A percentile compares a stretch with the other conserved stretches of the same genome.
Conservation (phyloP, 371 early-diverging fungal species). For the Mucor racemosus region DNA sequence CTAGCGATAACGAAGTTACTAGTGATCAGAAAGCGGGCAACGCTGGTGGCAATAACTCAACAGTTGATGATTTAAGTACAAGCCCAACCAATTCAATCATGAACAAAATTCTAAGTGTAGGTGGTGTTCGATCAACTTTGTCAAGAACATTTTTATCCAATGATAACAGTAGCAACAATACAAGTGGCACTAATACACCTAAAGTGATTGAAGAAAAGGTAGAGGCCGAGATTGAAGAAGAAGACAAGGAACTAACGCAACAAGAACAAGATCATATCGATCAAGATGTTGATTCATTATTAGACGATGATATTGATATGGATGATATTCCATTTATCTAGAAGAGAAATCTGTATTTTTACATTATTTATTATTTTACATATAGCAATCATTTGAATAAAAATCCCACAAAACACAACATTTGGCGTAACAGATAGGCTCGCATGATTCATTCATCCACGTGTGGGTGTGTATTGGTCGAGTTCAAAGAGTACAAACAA, state of each 20-base stretch:
- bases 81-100: constrained; percentile 25
- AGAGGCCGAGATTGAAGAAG: constrained; percentile 6
- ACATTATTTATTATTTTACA: not conserved
- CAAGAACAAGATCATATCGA: constrained; percentile 2
- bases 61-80: constrained; percentile 11
- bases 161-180: constrained; percentile 18
- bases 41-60: not conserved
- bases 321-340: constrained; percentile 61
- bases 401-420: not conserved
- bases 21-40: constrained; percentile 16
- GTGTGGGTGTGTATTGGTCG: not conserved
- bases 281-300: constrained; percentile 41
- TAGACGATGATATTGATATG: constrained; percentile 57
- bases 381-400: not conserved
- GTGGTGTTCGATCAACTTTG: constrained; percentile 29
- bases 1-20: constrained; percentile 8
- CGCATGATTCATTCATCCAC: not conserved
- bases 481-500: not conserved
- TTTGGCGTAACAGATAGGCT: not conserved
- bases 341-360: not conserved
- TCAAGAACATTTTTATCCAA: constrained; percentile 43
- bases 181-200: not conserved
- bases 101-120: constrained; percentile 38
- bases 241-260: constrained; percentile 19
- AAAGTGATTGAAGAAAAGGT: constrained; percentile 14